Evolutionary conservation across 768 basidiomycete species (phyloP), one percentile per base, ranked within the genome.

Genomic region (Phaffia tasmanica): DNA sequence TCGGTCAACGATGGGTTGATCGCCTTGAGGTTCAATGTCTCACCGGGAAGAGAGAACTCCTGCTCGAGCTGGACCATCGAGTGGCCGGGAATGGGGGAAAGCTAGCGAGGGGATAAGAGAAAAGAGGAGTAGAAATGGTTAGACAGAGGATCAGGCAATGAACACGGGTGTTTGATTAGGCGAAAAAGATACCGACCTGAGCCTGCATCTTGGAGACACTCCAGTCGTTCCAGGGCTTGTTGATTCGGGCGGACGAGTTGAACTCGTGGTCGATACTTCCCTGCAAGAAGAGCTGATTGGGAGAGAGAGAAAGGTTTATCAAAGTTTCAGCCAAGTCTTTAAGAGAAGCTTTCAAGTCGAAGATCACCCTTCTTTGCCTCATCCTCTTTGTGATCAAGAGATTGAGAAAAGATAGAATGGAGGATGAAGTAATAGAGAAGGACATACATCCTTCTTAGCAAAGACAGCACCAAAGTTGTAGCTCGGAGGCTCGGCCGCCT

Each of bases 401-500:
- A 8, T 5, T 54, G 21, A 27, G n/a, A 54, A 16, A 4, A 18
- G 4, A n/a, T 8, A 18, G 16, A 54, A 54, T 16, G 16, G 21
- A 27, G 53, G 21, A n/a, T 5, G n/a, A 27, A 54, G 27, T 18
- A n/a, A 54, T 54, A 27, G 53, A 50, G 48, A 30, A 14, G 23
- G 19, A 72, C 76, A 60, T 72, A 95, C 93, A 75, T 82, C 81
- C 72, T 84, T 81, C 73, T 86, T 94, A 18, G 88, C 92, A 78
- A 86, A 97, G 60, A 95, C 83, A 14, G 92, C 90, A 65, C 87
- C 89, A 75, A 98, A 97, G 77, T 90, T 92, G 78, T 99, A 99
- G 35, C 86, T 87, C 18, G 94, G 83, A 1, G 89, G 83, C 58
- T 72, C 69, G n/a, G 85, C 83, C 76, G 88, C 86, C 23, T 89